Evolutionary conservation across 495 filamentous ascomycete genomes (phyloP).

Genomic region (Lasiosphaeria ovina): DNA sequence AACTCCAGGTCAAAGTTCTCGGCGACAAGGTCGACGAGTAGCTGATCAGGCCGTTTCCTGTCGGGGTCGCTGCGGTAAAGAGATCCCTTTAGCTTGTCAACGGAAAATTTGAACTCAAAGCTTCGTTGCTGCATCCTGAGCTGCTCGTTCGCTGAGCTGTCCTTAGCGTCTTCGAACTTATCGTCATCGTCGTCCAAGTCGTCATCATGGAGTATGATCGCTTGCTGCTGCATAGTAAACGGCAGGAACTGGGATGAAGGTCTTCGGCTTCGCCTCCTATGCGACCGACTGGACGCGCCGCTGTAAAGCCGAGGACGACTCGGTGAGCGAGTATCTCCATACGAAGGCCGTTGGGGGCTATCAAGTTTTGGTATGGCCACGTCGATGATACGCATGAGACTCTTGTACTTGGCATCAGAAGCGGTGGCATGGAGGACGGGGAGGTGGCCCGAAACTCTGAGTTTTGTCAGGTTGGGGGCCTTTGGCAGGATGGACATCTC

Average conservation of each 20-base stretch:
- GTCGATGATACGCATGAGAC: slow-evolving; percentile 91
- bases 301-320: slow-evolving; percentile 55
- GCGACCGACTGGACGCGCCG: slow-evolving; percentile 36
- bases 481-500: slow-evolving; percentile 93
- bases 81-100: slow-evolving; percentile 88
- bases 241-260: slow-evolving; percentile 41
- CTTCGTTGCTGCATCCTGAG: slow-evolving; percentile 78
- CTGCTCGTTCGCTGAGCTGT: slow-evolving; percentile 56
- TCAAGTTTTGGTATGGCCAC: slow-evolving; percentile 88
- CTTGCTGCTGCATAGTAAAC: slow-evolving; percentile 64
- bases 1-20: slow-evolving; percentile 85
- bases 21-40: slow-evolving; percentile 87
- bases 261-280: slow-evolving; percentile 27
- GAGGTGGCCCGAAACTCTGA: slow-evolving; percentile 85
- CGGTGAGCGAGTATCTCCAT: slow-evolving; percentile 32
- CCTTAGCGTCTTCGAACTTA: slow-evolving; percentile 59
- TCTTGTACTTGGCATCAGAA: slow-evolving; percentile 95
- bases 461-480: slow-evolving; percentile 87
- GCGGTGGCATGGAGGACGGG: slow-evolving; percentile 88
- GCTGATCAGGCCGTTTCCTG: slow-evolving; percentile 68
- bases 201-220: slow-evolving; percentile 76
- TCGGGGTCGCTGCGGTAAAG: slow-evolving; percentile 84
- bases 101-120: slow-evolving; percentile 95
- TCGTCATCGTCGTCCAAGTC: slow-evolving; percentile 65
- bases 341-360: slow-evolving; percentile 41